Evolutionary conservation across 2,329 filamentous ascomycete species (phyloP).

Genomic region (Alternaria gaisen): DNA sequence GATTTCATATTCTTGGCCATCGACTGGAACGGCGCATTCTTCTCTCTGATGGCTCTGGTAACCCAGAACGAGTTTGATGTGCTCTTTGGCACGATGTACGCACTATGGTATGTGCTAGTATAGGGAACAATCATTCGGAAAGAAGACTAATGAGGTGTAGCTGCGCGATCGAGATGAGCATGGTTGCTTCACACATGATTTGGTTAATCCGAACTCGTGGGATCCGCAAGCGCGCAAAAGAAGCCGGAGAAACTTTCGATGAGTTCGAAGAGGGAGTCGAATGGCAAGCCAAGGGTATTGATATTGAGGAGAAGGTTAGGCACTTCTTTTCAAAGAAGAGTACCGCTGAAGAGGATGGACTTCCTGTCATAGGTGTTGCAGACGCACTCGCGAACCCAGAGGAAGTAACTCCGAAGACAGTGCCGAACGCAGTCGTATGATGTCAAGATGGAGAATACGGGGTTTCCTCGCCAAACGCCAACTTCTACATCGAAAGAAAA

Average conservation of each 20-base stretch:
- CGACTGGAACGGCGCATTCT: conserved; percentile 67
- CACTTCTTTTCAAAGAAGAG: conserved; percentile 9
- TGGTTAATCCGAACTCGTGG: conserved; percentile 63
- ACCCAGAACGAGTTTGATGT: conserved; percentile 67
- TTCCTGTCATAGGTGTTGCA: neutral
- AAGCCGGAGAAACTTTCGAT: conserved; percentile 52
- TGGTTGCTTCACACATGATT: conserved; percentile 64
- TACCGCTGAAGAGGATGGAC: neutral
- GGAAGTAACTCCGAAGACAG: conserved; percentile 18
- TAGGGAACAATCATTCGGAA: neutral
- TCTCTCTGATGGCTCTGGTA: conserved; percentile 67
- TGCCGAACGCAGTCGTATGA: conserved; percentile 30
- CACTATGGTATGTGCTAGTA: conserved; percentile 53
- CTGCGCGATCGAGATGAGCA: conserved; percentile 64
- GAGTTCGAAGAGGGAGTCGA: conserved; percentile 58
- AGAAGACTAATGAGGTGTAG: conserved; percentile 9
- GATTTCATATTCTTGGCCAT: conserved; percentile 66
- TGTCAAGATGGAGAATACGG: neutral
- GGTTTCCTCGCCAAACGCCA: neutral
- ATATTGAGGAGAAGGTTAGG: conserved; percentile 25
- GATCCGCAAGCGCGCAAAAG: conserved; percentile 58
- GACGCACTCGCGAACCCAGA: neutral
- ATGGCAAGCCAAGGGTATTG: conserved; percentile 36
- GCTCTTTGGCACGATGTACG: conserved; percentile 66
- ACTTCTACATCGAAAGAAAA: neutral